Conservation (phyloP, 495 filamentous ascomycete species). For the Aspergillus cristatus region DNA sequence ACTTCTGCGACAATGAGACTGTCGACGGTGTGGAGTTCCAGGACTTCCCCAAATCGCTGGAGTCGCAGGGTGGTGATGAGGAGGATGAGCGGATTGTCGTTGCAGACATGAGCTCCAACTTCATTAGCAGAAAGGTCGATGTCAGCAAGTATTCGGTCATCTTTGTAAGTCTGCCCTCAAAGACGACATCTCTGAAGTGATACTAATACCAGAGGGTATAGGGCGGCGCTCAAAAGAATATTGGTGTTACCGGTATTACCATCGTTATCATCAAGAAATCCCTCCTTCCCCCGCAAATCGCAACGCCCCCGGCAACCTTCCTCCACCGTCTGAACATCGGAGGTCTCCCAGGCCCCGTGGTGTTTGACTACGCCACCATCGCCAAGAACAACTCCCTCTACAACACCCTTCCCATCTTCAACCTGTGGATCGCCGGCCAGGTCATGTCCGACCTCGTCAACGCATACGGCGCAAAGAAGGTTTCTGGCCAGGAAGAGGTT, state of each 20-base stretch:
- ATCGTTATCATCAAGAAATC: slow-evolving; percentile 71
- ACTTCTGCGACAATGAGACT: slow-evolving; percentile 85
- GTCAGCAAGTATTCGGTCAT: slow-evolving; percentile 55
- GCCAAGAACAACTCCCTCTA: slow-evolving; percentile 87
- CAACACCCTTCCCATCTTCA: slow-evolving; percentile 92
- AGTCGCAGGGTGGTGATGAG: slow-evolving; percentile 38
- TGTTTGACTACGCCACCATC: slow-evolving; percentile 71
- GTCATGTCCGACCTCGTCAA: slow-evolving; percentile 63
- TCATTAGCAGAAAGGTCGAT: slow-evolving; percentile 53
- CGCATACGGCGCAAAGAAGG: slow-evolving; percentile 50
- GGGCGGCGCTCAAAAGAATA: slow-evolving; percentile 81
- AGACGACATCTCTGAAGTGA: too few species aligned
- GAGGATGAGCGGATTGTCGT: slow-evolving; percentile 59
- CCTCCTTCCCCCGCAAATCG: slow-evolving; percentile 55
- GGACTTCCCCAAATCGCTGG: slow-evolving; percentile 55
- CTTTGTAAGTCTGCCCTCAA: slow-evolving; percentile 19
- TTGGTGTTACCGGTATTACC: slow-evolving; percentile 78
- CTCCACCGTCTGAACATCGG: slow-evolving; percentile 54
- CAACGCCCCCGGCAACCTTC: slow-evolving; percentile 49
- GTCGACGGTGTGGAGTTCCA: slow-evolving; percentile 91
- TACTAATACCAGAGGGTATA: slow-evolving; percentile 10
- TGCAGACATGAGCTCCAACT: slow-evolving; percentile 77
- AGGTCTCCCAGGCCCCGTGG: slow-evolving; percentile 62
- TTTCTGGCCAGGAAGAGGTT: slow-evolving; percentile 56
- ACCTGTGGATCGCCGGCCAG: slow-evolving; percentile 78